These are phyloP conservation scores for Trichoderma atrobrunneum DNA, from an alignment of 2,329 filamentous ascomycete species.

Conservation along the genomic window DNA sequence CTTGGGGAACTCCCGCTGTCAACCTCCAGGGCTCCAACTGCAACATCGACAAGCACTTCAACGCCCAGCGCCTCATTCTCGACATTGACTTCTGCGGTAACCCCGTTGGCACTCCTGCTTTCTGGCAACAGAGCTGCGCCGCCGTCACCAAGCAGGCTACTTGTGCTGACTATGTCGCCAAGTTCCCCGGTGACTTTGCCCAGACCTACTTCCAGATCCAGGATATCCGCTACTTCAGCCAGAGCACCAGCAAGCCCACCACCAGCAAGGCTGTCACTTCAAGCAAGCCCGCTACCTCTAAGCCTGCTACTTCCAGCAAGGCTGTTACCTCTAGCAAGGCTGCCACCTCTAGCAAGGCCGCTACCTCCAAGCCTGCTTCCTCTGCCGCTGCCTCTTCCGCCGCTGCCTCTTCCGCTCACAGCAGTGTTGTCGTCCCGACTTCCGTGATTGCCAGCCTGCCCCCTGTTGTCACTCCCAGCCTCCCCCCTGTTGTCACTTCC, in stretches of 20 bases:
- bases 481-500: not conserved
- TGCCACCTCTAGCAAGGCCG: constrained; percentile 27
- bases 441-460: not conserved
- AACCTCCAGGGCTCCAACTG: constrained; percentile 58
- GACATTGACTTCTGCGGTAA: constrained; percentile 74
- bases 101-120: constrained; percentile 50
- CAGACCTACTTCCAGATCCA: constrained; percentile 48
- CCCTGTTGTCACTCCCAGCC: not conserved
- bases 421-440: not conserved
- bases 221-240: constrained; percentile 36
- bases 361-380: not conserved
- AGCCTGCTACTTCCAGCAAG: not conserved
- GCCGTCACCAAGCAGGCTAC: constrained; percentile 25
- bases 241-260: constrained; percentile 9
- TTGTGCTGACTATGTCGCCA: constrained; percentile 39
- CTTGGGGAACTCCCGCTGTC: constrained; percentile 64
- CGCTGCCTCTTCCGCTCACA: not conserved
- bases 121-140: constrained; percentile 31
- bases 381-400: not conserved
- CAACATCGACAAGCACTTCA: constrained; percentile 62
- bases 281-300: not conserved
- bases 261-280: not conserved
- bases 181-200: constrained; percentile 35
- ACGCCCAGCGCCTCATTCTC: constrained; percentile 67
- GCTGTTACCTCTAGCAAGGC: not conserved